These are phyloP conservation scores for Blastobotrys robertii DNA, from an alignment of 805 yeast species.

Conservation along the genomic window DNA sequence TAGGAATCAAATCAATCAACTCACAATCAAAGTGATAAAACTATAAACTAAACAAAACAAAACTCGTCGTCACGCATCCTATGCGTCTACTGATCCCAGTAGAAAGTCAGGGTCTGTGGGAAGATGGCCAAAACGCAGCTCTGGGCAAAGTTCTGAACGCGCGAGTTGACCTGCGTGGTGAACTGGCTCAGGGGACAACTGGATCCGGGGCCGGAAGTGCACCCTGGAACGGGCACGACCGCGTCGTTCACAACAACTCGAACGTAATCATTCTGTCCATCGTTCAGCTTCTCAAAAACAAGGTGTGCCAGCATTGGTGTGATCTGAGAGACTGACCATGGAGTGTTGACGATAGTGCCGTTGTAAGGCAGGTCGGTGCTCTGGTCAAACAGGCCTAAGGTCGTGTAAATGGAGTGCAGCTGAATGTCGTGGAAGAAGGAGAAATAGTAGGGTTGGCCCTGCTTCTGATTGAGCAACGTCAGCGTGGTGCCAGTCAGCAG, in stretches of 20 bases:
- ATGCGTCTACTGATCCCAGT: constrained; percentile 15
- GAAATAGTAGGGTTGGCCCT: constrained; percentile 7
- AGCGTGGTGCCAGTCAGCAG: constrained; percentile 40
- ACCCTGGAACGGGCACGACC: constrained; percentile 39
- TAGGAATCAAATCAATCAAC: too few relatives aligned
- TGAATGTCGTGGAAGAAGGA: constrained; percentile 4
- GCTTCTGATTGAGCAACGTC: constrained; percentile 33
- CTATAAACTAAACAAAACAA: too few relatives aligned
- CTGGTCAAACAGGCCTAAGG: constrained; percentile 2
- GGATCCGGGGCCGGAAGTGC: constrained; percentile 47
- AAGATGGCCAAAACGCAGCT: constrained; percentile 12
- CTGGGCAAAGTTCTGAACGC: constrained; percentile 7
- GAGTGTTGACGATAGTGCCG: constrained; percentile 1
- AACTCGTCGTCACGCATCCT: too few relatives aligned
- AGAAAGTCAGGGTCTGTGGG: constrained; percentile 23
- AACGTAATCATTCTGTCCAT: constrained; percentile 31
- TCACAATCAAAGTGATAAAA: too few relatives aligned
- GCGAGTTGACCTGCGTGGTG: constrained; percentile 7
- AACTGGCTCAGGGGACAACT: constrained; percentile 33
- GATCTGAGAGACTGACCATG: constrained; percentile 4
- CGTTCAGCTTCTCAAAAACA: constrained; percentile 23
- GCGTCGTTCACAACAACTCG: constrained; percentile 45
- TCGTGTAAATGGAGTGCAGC: background rate
- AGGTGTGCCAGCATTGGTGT: constrained; percentile 24
- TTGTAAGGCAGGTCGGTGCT: background rate